Conservation (phyloP, 1,284 basidiomycete species). For the Pseudozyma sp. region DNA sequence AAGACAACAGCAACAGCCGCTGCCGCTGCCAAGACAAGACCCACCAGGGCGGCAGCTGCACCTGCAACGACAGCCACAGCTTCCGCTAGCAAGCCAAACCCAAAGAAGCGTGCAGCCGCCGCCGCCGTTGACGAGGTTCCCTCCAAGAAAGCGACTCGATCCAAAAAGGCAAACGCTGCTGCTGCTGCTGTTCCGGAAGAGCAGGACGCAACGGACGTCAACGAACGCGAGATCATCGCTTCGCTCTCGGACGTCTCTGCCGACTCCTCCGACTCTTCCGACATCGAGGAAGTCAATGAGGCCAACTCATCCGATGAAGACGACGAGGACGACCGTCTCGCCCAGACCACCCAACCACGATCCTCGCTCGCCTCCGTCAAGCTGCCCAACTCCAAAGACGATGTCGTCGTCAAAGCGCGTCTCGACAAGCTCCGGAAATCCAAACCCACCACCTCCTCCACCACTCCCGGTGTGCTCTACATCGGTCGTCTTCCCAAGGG, state of each 20-base stretch:
- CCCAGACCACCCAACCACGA: constrained; percentile 14
- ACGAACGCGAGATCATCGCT: constrained; percentile 39
- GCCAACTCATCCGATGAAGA: constrained; percentile 59
- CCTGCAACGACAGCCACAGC: constrained; percentile 5
- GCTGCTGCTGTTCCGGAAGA: constrained; percentile 6
- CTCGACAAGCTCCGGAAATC: constrained; percentile 54
- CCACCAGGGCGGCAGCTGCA: constrained; percentile 4
- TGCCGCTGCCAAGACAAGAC: not conserved
- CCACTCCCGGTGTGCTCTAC: constrained; percentile 81
- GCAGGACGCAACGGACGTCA: constrained; percentile 23
- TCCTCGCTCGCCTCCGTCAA: constrained; percentile 41
- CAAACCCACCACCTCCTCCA: constrained; percentile 25
- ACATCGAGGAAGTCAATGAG: constrained; percentile 35
- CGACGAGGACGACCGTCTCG: constrained; percentile 55
- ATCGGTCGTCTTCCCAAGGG: constrained; percentile 93
- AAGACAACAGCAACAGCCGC: constrained; percentile 15
- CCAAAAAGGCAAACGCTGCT: constrained; percentile 12
- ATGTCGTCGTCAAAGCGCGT: constrained; percentile 54
- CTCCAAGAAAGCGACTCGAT: constrained; percentile 15
- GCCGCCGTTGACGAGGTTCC: constrained; percentile 5
- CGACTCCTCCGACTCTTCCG: constrained; percentile 24
- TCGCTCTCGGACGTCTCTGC: constrained; percentile 45
- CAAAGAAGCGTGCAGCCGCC: constrained; percentile 31
- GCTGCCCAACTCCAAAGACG: constrained; percentile 66
- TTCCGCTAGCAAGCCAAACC: constrained; percentile 21